Conservation (phyloP, 371 early-diverging fungal species). For the Vairimorpha apis region DNA sequence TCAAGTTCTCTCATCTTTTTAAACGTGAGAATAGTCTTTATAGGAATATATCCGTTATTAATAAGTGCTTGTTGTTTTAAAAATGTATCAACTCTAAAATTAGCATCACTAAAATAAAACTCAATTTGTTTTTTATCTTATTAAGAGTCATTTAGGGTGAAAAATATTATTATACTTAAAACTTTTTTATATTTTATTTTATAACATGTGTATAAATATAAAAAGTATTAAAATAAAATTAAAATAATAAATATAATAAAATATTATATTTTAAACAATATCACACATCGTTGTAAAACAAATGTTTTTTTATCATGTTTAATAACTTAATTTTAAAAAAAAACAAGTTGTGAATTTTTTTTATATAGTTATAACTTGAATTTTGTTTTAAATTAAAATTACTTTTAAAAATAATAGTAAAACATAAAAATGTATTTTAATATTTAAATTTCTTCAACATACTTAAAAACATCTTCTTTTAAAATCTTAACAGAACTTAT, state of each 20-base stretch:
- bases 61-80: constrained; percentile 42
- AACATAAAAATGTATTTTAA: not conserved
- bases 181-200: too few species aligned
- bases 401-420: not conserved
- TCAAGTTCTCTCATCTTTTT: constrained; percentile 49
- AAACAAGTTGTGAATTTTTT: too few species aligned
- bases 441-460: constrained; percentile 41
- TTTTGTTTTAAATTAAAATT: too few species aligned
- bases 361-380: too few species aligned
- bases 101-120: constrained; percentile 63
- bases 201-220: too few species aligned
- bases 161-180: too few species aligned
- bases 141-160: constrained; percentile 6
- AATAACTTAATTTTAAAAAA: too few species aligned
- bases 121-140: constrained; percentile 61
- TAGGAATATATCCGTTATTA: constrained; percentile 51
- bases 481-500: constrained; percentile 19
- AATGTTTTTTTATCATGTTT: too few species aligned
- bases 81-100: constrained; percentile 60
- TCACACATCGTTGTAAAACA: too few species aligned
- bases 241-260: too few species aligned
- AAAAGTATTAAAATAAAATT: too few species aligned
- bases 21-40: constrained; percentile 55
- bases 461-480: constrained; percentile 50
- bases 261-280: too few species aligned